Evolutionary conservation across 2,329 filamentous ascomycete species (phyloP).

Genomic region (Phyllosticta paracitricarpa): DNA sequence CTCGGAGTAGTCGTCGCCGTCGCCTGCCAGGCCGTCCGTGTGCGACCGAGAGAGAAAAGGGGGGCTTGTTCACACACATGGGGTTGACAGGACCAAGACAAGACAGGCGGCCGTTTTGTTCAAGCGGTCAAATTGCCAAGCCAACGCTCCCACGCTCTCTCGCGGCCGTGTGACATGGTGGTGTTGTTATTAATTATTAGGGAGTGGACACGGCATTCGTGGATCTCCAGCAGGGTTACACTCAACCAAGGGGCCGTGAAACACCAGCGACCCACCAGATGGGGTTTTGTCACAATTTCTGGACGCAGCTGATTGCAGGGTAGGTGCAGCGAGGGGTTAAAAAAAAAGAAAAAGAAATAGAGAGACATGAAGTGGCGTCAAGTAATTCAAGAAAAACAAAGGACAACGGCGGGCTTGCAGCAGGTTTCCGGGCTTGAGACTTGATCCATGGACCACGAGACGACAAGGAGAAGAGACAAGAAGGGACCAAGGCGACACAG

Average conservation of each 20-base stretch:
- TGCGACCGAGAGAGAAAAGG: neutral
- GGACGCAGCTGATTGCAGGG: neutral
- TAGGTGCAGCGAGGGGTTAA: neutral
- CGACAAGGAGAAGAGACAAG: neutral
- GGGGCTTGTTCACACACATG: neutral
- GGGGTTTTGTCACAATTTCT: neutral
- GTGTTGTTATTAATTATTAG: neutral
- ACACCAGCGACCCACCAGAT: neutral
- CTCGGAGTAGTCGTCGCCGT: neutral
- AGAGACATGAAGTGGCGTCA: neutral
- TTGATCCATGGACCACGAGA: no score
- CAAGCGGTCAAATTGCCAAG: neutral
- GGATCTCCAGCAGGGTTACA: neutral
- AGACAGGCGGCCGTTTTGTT: neutral
- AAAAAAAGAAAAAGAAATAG: neutral
- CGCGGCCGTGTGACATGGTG: neutral
- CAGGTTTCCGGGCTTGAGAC: neutral
- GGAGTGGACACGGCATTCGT: neutral
- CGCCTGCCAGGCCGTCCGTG: neutral
- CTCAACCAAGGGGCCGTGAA: neutral
- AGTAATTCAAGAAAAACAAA: neutral
- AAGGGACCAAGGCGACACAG: neutral
- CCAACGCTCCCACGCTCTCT: neutral
- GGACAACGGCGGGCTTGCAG: neutral
- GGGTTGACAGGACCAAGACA: neutral